Conservation (phyloP, 306 rosid species). For the Macrotyloma uniflorum region DNA sequence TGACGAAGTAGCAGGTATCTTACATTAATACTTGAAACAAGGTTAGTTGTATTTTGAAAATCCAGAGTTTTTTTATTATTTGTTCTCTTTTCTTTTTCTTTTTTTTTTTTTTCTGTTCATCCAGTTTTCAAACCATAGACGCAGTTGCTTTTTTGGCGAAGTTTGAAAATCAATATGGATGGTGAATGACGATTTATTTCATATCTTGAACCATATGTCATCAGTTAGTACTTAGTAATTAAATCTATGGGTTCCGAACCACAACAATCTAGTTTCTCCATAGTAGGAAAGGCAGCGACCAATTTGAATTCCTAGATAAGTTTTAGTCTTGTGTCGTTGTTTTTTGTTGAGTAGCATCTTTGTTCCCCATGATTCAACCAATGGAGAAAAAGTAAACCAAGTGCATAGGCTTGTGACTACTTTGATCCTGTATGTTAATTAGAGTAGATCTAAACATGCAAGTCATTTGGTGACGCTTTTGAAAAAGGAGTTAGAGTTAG, state of each 20-base stretch:
- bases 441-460: no score
- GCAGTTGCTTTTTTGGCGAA: background rate
- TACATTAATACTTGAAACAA: background rate
- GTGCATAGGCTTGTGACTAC: background rate
- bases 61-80: no score
- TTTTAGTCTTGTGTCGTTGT: background rate
- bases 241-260: conserved; percentile 41
- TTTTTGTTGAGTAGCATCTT: background rate
- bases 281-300: background rate
- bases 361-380: background rate
- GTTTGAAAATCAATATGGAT: background rate
- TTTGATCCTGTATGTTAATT: no score
- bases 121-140: no score
- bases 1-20: background rate
- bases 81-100: no score
- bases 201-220: conserved; percentile 4
- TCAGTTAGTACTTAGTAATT: conserved; percentile 1
- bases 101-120: no score
- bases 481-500: no score
- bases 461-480: no score
- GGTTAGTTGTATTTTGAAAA: no score
- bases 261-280: background rate
- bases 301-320: background rate
- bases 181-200: background rate
- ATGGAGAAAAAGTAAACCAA: background rate